Base-by-base conservation (phyloP, 2,329 filamentous ascomycete genomes). In the Ceratocystis ficicola region DNA sequence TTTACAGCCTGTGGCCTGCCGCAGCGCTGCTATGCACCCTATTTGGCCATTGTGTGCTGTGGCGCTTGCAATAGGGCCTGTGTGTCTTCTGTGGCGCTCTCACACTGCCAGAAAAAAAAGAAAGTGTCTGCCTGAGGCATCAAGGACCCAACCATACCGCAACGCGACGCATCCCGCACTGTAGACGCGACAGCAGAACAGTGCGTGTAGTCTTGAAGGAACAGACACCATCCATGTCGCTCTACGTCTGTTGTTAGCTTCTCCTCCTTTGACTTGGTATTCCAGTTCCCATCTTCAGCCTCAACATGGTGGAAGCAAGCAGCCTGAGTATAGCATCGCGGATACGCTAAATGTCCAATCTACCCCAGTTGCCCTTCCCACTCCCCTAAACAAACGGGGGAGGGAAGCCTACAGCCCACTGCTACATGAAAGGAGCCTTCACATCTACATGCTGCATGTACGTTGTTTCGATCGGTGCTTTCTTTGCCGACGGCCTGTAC, bases 61-160 rank as follows among this genome's bases (percentile, higher is more conserved):
- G 66, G 66, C 62, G 62, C 12, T 10, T 30, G 20, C 22, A 44
- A 46, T 67, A 63, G 55, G 46, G 44, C 48, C 15, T 48, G 44
- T 65, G 62, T 41, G 36, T 41, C 36, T 15, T 41, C 36, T 41
- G 36, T 41, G 36, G 36, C 36, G 62, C 55, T 55, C 17, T 30
- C 4, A 3, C 22, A 62, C 25, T 52, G 41, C 55, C 8, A 15
- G 7, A 4, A 15, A 2, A 41, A 4, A 65, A 52, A 28, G 7
- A n/a, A n/a, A 12, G 36, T 62, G 55, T 41, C 25, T 48, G 66
- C 66, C 66, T 67, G 62, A 67, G 66, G 66, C 62, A 67, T 55
- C 32, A 32, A 44, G n/a, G n/a, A 10, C 28, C 55, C 20, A 25
- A 20, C 6, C 17, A 30, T n/a, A 64, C 62, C 41, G 62, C 12